Conservation (phyloP, 2,329 filamentous ascomycete species). For the Xylariaceae sp. region DNA sequence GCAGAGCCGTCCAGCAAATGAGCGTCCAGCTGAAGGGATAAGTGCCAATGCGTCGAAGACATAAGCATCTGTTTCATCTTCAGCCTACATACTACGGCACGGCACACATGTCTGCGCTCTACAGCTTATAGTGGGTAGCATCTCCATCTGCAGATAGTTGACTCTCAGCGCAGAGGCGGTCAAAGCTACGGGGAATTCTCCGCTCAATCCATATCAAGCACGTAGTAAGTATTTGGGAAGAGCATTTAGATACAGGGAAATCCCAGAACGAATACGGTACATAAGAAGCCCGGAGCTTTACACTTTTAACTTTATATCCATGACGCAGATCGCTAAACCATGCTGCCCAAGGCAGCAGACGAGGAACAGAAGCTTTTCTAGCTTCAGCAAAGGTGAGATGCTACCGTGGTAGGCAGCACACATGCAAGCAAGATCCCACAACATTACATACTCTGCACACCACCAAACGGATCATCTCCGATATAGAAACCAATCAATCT, state of each 20-base stretch:
- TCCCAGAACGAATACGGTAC: too few relatives aligned
- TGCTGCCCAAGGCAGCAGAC: slow-evolving; percentile 1
- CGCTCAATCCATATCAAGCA: neutral
- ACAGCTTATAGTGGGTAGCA: slow-evolving; percentile 7
- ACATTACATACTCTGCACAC: too few relatives aligned
- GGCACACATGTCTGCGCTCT: neutral
- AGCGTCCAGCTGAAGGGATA: slow-evolving; percentile 1
- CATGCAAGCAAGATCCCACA: neutral
- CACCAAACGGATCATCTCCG: neutral
- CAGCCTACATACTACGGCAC: neutral
- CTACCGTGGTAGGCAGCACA: neutral
- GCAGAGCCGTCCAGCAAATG: slow-evolving; percentile 4
- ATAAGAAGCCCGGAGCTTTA: neutral
- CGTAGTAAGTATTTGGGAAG: neutral
- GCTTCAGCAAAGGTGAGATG: neutral
- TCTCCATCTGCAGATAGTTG: slow-evolving; percentile 12
- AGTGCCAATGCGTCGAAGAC: neutral
- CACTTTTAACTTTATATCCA: neutral
- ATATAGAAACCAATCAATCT: neutral
- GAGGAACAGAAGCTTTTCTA: slow-evolving; percentile 8
- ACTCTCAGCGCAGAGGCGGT: slow-evolving; percentile 18
- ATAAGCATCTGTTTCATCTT: slow-evolving; percentile 20
- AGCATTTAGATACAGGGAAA: too few relatives aligned
- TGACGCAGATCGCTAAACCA: slow-evolving; percentile 4
- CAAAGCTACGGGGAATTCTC: slow-evolving; percentile 1